phyloP scores from a whole-genome alignment of 2,329 filamentous ascomycete species.

The Nigrospora osmanthi region DNA sequence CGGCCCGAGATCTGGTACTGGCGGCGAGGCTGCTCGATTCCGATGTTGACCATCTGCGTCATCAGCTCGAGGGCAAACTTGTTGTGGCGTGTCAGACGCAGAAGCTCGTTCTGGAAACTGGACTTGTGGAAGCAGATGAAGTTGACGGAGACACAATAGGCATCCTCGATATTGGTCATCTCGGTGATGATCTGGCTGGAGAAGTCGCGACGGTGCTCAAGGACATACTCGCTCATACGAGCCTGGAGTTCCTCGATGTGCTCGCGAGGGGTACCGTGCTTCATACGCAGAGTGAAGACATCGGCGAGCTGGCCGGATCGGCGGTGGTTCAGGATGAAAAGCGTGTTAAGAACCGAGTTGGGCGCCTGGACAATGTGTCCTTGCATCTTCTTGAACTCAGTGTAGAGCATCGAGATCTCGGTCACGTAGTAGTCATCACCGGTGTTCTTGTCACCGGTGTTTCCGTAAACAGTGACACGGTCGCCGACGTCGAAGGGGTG shows the following conservation, averaged over 20 bases:
- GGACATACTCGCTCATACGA: constrained; percentile 75
- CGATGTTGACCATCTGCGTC: constrained; percentile 73
- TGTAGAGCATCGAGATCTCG: constrained; percentile 86
- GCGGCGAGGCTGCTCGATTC: constrained; percentile 76
- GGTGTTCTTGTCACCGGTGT: constrained; percentile 66
- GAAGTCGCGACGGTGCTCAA: constrained; percentile 81
- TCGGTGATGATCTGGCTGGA: constrained; percentile 82
- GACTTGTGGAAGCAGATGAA: constrained; percentile 97
- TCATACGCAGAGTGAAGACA: constrained; percentile 74
- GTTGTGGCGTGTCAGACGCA: constrained; percentile 85
- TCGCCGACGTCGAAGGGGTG: constrained; percentile 96
- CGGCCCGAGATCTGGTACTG: constrained; percentile 61
- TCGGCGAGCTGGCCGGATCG: constrained; percentile 84
- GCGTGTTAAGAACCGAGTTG: constrained; percentile 84
- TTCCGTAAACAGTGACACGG: constrained; percentile 85
- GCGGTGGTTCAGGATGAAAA: constrained; percentile 93
- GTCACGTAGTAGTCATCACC: constrained; percentile 97
- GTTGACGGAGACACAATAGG: constrained; percentile 80
- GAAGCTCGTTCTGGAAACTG: constrained; percentile 90
- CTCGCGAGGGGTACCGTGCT: constrained; percentile 77
- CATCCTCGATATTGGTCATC: constrained; percentile 69
- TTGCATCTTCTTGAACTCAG: constrained; percentile 98
- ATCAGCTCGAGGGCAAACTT: constrained; percentile 91
- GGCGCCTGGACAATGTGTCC: constrained; percentile 93
- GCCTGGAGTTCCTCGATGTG: constrained; percentile 75